Evolutionary conservation across 345 rosid species (phyloP).

Genomic region (Clarkia xantiana): DNA sequence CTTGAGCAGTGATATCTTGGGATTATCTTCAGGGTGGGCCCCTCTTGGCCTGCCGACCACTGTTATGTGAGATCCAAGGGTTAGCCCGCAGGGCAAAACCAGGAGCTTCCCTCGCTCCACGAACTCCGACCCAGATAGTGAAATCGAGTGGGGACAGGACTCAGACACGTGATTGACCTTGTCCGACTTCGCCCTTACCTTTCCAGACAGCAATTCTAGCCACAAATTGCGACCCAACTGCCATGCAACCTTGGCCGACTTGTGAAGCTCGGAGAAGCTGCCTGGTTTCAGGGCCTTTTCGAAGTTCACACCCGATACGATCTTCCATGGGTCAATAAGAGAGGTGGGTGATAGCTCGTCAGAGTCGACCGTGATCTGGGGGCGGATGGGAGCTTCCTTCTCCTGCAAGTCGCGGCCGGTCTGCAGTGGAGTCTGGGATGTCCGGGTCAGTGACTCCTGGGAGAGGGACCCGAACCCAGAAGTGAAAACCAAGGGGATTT

Average conservation of each 20-base stretch:
- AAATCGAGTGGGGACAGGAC: constrained; percentile 51
- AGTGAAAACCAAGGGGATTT: constrained; percentile 64
- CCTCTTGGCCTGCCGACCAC: constrained; percentile 66
- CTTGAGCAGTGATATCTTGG: constrained; percentile 33
- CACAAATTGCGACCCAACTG: constrained; percentile 58
- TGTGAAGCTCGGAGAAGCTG: constrained; percentile 63
- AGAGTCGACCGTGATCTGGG: constrained; percentile 27
- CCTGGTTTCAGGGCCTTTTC: constrained; percentile 35
- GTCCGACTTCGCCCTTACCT: constrained; percentile 6
- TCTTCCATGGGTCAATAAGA: constrained; percentile 8
- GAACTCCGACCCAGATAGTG: constrained; percentile 49
- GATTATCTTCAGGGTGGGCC: constrained; percentile 44
- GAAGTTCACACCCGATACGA: constrained; percentile 47
- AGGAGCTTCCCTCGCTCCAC: constrained; percentile 27
- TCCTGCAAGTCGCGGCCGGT: constrained; percentile 31
- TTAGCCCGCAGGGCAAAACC: constrained; percentile 78
- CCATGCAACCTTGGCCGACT: constrained; percentile 61
- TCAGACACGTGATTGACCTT: constrained; percentile 23
- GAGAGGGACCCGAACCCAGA: constrained; percentile 32
- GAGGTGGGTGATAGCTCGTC: constrained; percentile 15
- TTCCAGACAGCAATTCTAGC: constrained; percentile 46
- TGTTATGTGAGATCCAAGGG: constrained; percentile 78
- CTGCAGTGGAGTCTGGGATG: constrained; percentile 36
- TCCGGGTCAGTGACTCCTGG: constrained; percentile 29
- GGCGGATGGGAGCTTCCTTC: constrained; percentile 41